Conservation (phyloP, 306 rosid species). For the Corylus avellana region DNA sequence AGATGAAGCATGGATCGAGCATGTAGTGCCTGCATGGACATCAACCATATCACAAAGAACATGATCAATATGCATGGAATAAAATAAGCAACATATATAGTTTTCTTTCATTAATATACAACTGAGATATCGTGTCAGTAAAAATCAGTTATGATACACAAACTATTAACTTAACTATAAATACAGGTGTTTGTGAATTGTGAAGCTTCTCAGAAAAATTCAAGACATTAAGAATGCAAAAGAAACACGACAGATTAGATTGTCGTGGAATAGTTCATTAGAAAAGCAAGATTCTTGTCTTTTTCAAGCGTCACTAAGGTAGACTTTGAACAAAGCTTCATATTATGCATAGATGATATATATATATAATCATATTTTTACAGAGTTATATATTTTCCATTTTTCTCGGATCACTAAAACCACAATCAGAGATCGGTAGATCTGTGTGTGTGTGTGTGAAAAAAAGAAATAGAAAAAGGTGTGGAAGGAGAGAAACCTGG, state of each 20-base stretch:
- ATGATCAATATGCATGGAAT: no score
- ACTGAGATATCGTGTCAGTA: no score
- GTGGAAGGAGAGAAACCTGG: constrained; percentile 33
- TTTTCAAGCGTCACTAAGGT: not conserved
- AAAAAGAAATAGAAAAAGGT: not conserved
- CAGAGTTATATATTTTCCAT: no score
- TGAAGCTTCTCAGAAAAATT: not conserved
- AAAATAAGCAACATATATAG: no score
- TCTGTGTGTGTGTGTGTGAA: not conserved
- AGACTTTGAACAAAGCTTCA: not conserved
- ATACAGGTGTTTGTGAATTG: not conserved
- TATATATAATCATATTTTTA: no score
- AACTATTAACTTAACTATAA: no score
- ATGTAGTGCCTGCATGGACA: constrained; percentile 67
- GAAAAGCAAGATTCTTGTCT: not conserved
- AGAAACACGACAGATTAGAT: not conserved
- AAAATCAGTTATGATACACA: no score
- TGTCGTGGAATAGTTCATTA: not conserved
- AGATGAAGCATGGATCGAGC: constrained; percentile 93
- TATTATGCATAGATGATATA: no score
- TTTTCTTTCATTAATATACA: no score
- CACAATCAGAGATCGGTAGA: no score
- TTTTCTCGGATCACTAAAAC: no score
- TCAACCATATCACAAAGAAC: no score
- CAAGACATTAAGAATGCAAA: not conserved